These are phyloP conservation scores for Entomophthora muscae DNA, from an alignment of 371 early-diverging fungal species.

Conservation along the genomic window DNA sequence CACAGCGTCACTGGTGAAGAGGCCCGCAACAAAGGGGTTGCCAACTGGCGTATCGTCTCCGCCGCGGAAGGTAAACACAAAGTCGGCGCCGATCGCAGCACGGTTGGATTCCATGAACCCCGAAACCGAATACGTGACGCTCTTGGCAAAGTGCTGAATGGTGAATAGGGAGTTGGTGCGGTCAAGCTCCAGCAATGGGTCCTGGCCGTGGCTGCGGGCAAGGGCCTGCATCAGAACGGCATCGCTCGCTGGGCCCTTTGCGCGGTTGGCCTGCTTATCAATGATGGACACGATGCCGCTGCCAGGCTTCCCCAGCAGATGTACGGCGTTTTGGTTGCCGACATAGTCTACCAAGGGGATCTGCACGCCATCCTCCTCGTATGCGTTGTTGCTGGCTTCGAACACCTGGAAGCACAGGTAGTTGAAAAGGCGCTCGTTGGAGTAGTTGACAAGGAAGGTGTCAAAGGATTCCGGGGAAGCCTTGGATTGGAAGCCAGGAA, in stretches of 20 bases:
- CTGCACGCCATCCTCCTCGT: constrained; percentile 11
- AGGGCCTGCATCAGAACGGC: constrained; percentile 14
- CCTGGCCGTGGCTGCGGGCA: constrained; percentile 22
- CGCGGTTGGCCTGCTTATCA: constrained; percentile 24
- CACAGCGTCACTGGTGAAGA: constrained; percentile 62
- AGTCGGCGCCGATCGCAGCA: constrained; percentile 59
- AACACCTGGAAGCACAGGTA: constrained; percentile 22
- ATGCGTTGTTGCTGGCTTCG: constrained; percentile 13
- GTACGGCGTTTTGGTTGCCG: constrained; percentile 41
- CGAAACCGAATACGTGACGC: constrained; percentile 51
- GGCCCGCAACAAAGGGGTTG: constrained; percentile 49
- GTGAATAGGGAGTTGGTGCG: constrained; percentile 17
- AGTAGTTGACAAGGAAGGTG: constrained; percentile 55
- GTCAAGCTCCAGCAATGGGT: constrained; percentile 21
- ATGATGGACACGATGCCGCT: constrained; percentile 35
- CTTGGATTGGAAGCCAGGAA: constrained; percentile 30
- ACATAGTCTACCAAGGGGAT: constrained; percentile 27
- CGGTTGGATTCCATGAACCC: constrained; percentile 55
- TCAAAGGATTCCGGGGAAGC: constrained; percentile 29
- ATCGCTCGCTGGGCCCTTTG: constrained; percentile 15
- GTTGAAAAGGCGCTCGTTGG: constrained; percentile 62
- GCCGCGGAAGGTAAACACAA: constrained; percentile 59
- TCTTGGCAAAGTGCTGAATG: constrained; percentile 58
- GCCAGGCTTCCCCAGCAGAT: constrained; percentile 29
- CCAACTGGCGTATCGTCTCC: constrained; percentile 19